Evolutionary conservation across 768 basidiomycete genomes (phyloP), one percentile per base, ranked within the genome.

Genomic region (Lentinula boryana): DNA sequence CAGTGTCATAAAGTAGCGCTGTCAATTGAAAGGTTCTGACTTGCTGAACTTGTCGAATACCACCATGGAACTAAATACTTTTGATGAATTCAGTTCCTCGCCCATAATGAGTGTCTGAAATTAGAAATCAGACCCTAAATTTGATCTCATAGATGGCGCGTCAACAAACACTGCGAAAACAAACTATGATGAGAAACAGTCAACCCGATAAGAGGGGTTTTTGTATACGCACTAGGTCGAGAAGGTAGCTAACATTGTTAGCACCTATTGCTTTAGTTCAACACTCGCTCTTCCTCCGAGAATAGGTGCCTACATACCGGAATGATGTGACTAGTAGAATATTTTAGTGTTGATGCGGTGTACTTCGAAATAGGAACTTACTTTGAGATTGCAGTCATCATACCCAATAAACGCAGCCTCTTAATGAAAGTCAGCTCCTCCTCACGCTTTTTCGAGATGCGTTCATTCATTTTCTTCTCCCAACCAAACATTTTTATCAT

Each of bases 401-500:
- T 59, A 13, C 68, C 68, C 36, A 80, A 66, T 18, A 81, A 58
- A 62, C 76, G 71, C 56, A 73, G 64, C 62, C 77, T 76, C 67
- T 70, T 73, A 50, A 79, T 72, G 56, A 69, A 72, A 5, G 60
- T 52, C 32, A 85, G 70, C 66, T 85, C 84, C 1, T 70, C 73
- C 48, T 80, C 79, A 41, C 84, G 73, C 64, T 78, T 79, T 38
- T 71, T 71, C 10, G 69, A 63, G 40, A 85, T 69, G 41, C 74
- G 69, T 6, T 72, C 67, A 41, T 73, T 71, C 60, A 82, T 75
- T 27, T 75, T 70, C 63, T 81, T 78, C 78, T 79, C 68, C 67
- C 82, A 69, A 15, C 67, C 82, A 62, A 84, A 84, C 64, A 83
- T 71, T 70, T 82, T 82, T 67, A 80, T 69, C 75, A 83, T 79